Conservation (phyloP, 257 asterid genomes). For the Petunia axillaris region DNA sequence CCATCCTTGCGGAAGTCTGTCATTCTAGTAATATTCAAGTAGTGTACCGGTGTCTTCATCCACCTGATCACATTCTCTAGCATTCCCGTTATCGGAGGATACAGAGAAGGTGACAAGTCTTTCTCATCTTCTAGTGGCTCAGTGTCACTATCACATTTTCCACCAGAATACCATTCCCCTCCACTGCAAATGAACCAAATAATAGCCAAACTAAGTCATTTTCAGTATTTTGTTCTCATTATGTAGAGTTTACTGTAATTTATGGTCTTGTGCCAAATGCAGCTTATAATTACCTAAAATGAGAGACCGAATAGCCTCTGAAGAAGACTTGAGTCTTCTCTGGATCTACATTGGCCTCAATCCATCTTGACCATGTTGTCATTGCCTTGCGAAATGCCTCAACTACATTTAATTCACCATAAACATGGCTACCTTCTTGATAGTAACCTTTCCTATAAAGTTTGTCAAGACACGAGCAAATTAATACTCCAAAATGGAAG, state of each 20-base stretch:
- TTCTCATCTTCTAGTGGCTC: slow-evolving; percentile 62
- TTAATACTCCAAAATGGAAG: background rate
- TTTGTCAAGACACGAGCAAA: background rate
- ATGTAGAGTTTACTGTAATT: background rate
- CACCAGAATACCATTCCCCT: slow-evolving; percentile 95
- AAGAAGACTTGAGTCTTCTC: slow-evolving; percentile 63
- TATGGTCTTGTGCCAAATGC: background rate
- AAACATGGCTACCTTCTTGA: slow-evolving; percentile 78
- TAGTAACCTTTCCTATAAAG: slow-evolving; percentile 76
- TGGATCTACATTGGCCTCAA: slow-evolving; percentile 58
- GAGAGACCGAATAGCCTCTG: slow-evolving; percentile 84
- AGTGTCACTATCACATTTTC: slow-evolving; percentile 74
- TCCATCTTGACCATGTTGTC: slow-evolving; percentile 82
- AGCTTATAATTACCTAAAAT: slow-evolving; percentile 61
- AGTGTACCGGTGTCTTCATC: slow-evolving; percentile 63
- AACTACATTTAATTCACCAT: slow-evolving; percentile 68
- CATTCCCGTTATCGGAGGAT: slow-evolving; percentile 76
- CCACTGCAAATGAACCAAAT: slow-evolving; percentile 55
- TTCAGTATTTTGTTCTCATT: background rate
- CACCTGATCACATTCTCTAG: slow-evolving; percentile 59
- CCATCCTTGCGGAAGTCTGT: slow-evolving; percentile 82
- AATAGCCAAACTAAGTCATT: background rate
- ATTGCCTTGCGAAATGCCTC: slow-evolving; percentile 89
- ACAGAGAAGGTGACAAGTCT: slow-evolving; percentile 48
- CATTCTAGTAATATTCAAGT: slow-evolving; percentile 73